Evolutionary conservation across 2,329 filamentous ascomycete genomes (phyloP), one percentile per base, ranked within the genome.

Genomic region (Aspergillus hortae): DNA sequence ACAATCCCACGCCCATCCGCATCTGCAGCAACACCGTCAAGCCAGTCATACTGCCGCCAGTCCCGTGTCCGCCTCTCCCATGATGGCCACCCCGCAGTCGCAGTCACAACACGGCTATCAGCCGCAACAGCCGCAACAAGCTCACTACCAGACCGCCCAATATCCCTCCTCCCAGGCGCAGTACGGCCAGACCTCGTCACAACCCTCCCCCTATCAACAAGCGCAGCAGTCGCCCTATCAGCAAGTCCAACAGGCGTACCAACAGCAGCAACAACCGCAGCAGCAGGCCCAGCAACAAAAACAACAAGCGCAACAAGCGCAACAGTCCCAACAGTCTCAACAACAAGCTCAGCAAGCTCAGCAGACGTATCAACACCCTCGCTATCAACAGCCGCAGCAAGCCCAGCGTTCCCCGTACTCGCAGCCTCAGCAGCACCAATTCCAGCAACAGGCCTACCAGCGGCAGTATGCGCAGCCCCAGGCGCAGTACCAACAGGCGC

Each of bases 381-480:
- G 15, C 14, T n/a, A n/a, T 11, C 52, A 55, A 9, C 53, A 61
- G 42, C 58, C 51, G 42, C 58, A 60, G 48, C 52, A 60, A 14
- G 44, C 56, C n/a, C 53, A 56, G 19, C 57, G 55, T 10, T 52
- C 56, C 19, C 56, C 54, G 7, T 49, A 58, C 43, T 42, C 38
- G 14, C 57, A 56, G 32, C 44, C 45, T 11, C 57, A 59, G 49
- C 62, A 61, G 40, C 54, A 61, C 23, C 58, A 61, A 46, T 52
- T 55, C 35, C 60, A 62, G 35, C 52, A 54, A 30, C 44, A 51
- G 51, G 53, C 14, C 25, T 44, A 48, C 21, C 61, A 64, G 47
- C 54, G 50, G 6, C 63, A 64, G 48, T 57, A 63, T 42, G 49
- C 58, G 25, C 64, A 62, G 15, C 61, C 65, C 15, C 58, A 59